Percentiles rank a stretch among this genome's conserved stretches.
phyloP scores from a whole-genome alignment of 768 basidiomycete genomes.

The Steccherinum ochraceum region DNA sequence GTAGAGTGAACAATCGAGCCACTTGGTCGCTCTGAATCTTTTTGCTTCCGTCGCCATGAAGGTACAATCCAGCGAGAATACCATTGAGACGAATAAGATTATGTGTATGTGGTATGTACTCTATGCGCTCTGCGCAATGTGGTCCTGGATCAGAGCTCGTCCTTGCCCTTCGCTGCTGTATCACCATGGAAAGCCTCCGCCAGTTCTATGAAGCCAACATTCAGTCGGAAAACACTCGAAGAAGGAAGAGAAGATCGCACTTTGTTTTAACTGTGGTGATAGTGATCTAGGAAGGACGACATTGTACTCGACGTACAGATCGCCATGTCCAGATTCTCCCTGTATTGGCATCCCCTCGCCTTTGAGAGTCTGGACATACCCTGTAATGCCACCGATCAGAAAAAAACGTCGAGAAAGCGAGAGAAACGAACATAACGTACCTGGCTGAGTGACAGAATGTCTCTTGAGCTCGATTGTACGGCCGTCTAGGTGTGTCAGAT shows the following conservation, averaged over 20 bases:
- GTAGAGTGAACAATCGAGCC: too few relatives aligned
- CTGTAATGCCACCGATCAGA: slow-evolving; percentile 29
- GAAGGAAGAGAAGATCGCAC: too few relatives aligned
- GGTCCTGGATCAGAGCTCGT: neutral
- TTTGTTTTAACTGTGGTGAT: slow-evolving; percentile 53
- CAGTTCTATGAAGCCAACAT: neutral
- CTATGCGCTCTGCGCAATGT: too few relatives aligned
- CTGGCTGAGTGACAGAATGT: slow-evolving; percentile 86
- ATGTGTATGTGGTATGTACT: neutral
- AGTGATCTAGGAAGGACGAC: slow-evolving; percentile 82
- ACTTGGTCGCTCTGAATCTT: too few relatives aligned
- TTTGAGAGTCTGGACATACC: slow-evolving; percentile 77
- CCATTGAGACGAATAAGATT: too few relatives aligned
- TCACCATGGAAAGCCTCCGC: neutral
- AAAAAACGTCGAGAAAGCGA: too few relatives aligned
- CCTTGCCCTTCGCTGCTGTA: neutral
- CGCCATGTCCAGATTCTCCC: slow-evolving; percentile 53
- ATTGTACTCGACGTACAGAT: slow-evolving; percentile 89
- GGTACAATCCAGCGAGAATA: too few relatives aligned
- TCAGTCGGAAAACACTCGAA: too few relatives aligned
- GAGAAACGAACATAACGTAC: slow-evolving; percentile 29
- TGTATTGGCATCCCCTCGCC: slow-evolving; percentile 88
- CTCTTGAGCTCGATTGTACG: slow-evolving; percentile 65
- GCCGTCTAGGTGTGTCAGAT: slow-evolving; percentile 89
- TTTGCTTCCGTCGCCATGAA: too few relatives aligned